Conservation (phyloP, 768 basidiomycete genomes). For the Glaciozyma martinii region DNA sequence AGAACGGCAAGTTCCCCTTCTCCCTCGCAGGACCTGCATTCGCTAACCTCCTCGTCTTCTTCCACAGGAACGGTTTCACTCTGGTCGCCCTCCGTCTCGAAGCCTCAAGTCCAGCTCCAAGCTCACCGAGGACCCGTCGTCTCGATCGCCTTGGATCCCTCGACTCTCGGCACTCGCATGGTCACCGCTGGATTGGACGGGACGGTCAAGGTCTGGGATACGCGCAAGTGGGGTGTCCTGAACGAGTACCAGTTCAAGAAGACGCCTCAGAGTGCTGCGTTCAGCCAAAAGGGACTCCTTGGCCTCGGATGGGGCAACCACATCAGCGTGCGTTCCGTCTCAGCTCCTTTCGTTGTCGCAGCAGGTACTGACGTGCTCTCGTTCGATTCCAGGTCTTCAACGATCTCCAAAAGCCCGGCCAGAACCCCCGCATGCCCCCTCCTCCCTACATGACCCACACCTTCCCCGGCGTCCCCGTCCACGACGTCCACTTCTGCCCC, state of each 20-base stretch:
- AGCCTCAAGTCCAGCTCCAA: conserved; percentile 82
- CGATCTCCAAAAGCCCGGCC: conserved; percentile 21
- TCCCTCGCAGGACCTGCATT: background rate
- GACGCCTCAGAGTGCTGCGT: conserved; percentile 50
- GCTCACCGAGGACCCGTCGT: conserved; percentile 83
- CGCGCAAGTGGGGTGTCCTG: conserved; percentile 87
- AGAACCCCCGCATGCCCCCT: conserved; percentile 19
- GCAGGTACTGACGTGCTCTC: conserved; percentile 2
- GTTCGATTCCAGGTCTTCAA: conserved; percentile 55
- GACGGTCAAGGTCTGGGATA: conserved; percentile 91
- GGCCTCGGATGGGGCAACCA: conserved; percentile 72
- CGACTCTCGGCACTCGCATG: conserved; percentile 78
- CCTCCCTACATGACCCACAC: conserved; percentile 75
- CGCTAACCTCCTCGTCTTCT: background rate
- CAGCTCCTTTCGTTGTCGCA: background rate
- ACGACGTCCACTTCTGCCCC: conserved; percentile 71
- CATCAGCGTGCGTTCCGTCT: conserved; percentile 56
- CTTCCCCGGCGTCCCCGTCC: conserved; percentile 67
- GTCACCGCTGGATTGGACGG: conserved; percentile 82
- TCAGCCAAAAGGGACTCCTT: conserved; percentile 76
- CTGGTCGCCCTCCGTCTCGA: conserved; percentile 90
- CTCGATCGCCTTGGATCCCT: conserved; percentile 72
- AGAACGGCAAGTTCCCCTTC: conserved; percentile 55
- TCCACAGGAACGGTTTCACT: conserved; percentile 60
- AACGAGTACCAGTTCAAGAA: conserved; percentile 57